Evolutionary conservation across 73 alveolate genomes (phyloP), one percentile per base, ranked within the genome.

Genomic region (Breviolum minutum): DNA sequence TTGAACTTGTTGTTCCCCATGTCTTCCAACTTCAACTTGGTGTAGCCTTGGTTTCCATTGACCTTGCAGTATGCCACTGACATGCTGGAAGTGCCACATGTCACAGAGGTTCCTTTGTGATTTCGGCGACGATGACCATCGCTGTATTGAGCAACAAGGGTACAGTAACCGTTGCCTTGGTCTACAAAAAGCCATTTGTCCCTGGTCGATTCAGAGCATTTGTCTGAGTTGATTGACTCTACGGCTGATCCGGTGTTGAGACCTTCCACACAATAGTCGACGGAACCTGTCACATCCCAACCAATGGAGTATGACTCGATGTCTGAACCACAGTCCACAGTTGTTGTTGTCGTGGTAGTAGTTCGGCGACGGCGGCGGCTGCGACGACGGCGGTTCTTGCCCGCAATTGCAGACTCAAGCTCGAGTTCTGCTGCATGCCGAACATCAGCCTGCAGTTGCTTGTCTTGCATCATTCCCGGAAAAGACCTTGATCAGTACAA

Each of bases 11-110:
- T 73, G 83, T 32, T 73, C 5, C 83, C 83, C 32, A 73, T 10
- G 7, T 73, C 83, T 73, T 73, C 83, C 83, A 73, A 24, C 83
- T 73, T 73, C 40, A 73, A 73, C 83, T 73, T 73, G 83, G n/a
- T 73, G 83, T 73, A 73, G 32, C 83, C n/a, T 32, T 73, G 83
- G 83, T 27, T 22, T 14, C 83, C 83, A 14, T 73, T 27, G n/a
- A 9, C 40, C n/a, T 14, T 24, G 83, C 83, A 73, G 5, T 19
- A 73, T 22, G 32, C 83, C n/a, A 24, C 40, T 2, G 83, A 5
- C 5, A 2, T 14, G 40, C 14, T 19, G 83, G 20, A 22, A 32
- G 83, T 73, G 83, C 40, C 83, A 24, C 83, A 73, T 10, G 83
- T 73, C 83, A 73, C 83, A 73, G 83, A 19, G 48, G 20, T 73